Percentiles rank a stretch among this genome's conserved stretches.
Conservation (phyloP, 768 basidiomycete genomes). For the Hemileccinum impolitum region DNA sequence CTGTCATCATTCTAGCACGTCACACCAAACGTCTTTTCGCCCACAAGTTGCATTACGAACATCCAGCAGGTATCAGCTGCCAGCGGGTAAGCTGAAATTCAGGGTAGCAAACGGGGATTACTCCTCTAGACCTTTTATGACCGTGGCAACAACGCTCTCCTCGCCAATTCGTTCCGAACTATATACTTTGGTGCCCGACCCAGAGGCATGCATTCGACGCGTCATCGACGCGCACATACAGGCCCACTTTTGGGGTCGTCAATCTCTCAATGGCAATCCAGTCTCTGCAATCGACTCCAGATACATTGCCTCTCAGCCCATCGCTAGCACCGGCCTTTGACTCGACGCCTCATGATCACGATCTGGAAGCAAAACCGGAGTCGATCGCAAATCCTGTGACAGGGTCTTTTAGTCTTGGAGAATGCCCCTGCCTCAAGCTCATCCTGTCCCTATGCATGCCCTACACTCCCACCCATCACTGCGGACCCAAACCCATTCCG, state of each 20-base stretch:
- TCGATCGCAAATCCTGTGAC: constrained; percentile 9
- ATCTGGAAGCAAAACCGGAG: constrained; percentile 4
- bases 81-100: constrained; percentile 22
- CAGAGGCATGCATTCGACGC: too few relatives aligned
- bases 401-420: constrained; percentile 21
- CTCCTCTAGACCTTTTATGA: constrained; percentile 21
- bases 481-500: constrained; percentile 13
- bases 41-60: constrained; percentile 13
- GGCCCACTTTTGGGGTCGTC: constrained; percentile 1
- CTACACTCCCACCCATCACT: constrained; percentile 21
- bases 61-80: constrained; percentile 12
- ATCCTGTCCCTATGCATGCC: constrained; percentile 8
- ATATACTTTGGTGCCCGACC: too few relatives aligned
- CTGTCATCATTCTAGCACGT: constrained; percentile 11
- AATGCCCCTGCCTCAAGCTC: constrained; percentile 27
- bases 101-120: constrained; percentile 32
- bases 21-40: constrained; percentile 13
- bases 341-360: neutral
- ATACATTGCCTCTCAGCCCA: too few relatives aligned
- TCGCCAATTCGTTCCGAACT: neutral
- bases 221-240: neutral
- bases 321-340: too few relatives aligned
- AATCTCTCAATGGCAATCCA: neutral
- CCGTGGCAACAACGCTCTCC: constrained; percentile 14
- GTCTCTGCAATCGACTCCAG: neutral